These are phyloP conservation scores for Peltaster fructicola DNA, from an alignment of 2,329 filamentous ascomycete genomes.

Conservation along the genomic window DNA sequence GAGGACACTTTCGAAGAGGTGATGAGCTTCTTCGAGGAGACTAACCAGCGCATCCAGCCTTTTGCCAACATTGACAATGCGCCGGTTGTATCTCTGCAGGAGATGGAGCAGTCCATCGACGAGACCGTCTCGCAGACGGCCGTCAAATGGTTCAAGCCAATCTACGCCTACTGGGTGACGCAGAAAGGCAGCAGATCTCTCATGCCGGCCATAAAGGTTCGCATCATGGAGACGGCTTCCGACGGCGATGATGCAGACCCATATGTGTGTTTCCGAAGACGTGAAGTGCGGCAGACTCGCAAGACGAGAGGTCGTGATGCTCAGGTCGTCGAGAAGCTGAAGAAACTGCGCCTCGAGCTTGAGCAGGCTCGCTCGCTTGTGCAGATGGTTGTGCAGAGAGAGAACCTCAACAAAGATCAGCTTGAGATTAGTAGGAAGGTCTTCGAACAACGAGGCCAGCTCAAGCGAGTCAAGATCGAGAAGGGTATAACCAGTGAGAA, in stretches of 20 bases:
- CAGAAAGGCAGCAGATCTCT: constrained; percentile 54
- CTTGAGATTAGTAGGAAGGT: constrained; percentile 57
- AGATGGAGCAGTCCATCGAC: constrained; percentile 47
- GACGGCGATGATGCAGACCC: constrained; percentile 93
- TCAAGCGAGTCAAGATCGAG: constrained; percentile 78
- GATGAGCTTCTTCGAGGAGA: constrained; percentile 90
- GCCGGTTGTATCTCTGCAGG: constrained; percentile 44
- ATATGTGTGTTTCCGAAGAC: constrained; percentile 92
- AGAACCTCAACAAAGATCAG: constrained; percentile 60
- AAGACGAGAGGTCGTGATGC: constrained; percentile 90
- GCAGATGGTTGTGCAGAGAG: constrained; percentile 59
- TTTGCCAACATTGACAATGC: constrained; percentile 82
- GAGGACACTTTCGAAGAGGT: constrained; percentile 88
- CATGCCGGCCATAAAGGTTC: constrained; percentile 57
- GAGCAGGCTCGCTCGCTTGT: constrained; percentile 76
- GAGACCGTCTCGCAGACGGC: constrained; percentile 32
- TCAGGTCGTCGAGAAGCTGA: constrained; percentile 85
- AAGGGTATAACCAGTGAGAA: constrained; percentile 69
- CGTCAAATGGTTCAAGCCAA: constrained; percentile 49
- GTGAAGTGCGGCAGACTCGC: constrained; percentile 82
- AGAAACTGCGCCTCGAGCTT: constrained; percentile 74
- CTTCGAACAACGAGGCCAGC: constrained; percentile 63
- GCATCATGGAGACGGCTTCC: constrained; percentile 65
- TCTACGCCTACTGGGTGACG: constrained; percentile 81
- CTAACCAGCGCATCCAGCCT: constrained; percentile 64